Evolutionary conservation across 805 yeast species (phyloP).

Genomic region (Metschnikowia henanensis): DNA sequence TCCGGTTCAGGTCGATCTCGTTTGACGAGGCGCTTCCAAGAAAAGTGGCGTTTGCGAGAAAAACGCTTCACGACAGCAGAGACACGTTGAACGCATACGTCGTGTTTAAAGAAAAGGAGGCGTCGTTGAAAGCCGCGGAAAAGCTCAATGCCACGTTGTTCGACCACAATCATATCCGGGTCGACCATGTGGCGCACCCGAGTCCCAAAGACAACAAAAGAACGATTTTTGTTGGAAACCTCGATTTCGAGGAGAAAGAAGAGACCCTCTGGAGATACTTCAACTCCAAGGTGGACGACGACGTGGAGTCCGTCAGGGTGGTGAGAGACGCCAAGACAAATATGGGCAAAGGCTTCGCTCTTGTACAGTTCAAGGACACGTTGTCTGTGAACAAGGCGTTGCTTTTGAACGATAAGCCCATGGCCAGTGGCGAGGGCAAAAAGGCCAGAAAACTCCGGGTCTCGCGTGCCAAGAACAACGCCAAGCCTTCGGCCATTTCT

Average conservation of each 20-base stretch:
- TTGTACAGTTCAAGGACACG: conserved; percentile 81
- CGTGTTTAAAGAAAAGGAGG: conserved; percentile 61
- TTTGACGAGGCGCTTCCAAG: conserved; percentile 87
- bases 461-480: conserved; percentile 49
- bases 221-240: conserved; percentile 88
- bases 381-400: conserved; percentile 80
- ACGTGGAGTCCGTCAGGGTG: conserved; percentile 85
- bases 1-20: conserved; percentile 91
- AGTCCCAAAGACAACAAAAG: conserved; percentile 79
- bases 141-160: conserved; percentile 67
- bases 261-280: conserved; percentile 88
- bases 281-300: conserved; percentile 41
- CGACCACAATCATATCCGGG: conserved; percentile 75
- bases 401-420: conserved; percentile 67
- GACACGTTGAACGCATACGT: conserved; percentile 87
- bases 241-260: conserved; percentile 91
- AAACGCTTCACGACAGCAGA: conserved; percentile 71
- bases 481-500: conserved; percentile 43
- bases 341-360: conserved; percentile 96
- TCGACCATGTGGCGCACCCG: conserved; percentile 94
- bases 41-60: conserved; percentile 84
- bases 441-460: conserved; percentile 70
- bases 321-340: conserved; percentile 92
- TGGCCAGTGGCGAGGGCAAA: conserved; percentile 25
- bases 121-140: conserved; percentile 47